Base-by-base conservation (phyloP, 2,329 filamentous ascomycete genomes). In the Seiridium cupressi region DNA sequence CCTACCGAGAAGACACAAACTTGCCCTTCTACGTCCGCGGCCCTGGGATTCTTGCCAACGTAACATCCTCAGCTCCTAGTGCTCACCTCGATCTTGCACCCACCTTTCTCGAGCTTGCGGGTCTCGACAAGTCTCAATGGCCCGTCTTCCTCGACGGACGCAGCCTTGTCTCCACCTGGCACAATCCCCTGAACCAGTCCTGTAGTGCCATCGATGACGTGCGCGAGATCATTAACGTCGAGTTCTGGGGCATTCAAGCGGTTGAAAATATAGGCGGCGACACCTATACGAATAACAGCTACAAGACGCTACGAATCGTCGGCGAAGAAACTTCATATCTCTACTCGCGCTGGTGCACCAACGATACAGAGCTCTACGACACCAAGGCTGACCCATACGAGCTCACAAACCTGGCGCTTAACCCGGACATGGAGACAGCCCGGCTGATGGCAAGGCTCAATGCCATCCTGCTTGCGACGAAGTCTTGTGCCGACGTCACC, bases 301-400 rank as follows among this genome's bases (percentile, higher is more conserved):
- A 88, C 76, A 88, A 89, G 71, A 81, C 78, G 0, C 65, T 88
- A 31, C 79, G 85, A 18, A 71, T 89, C 5, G 75, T 85, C 4
- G 74, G 79, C 0, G 68, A 79, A 2, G 71, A 74, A 4, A 89
- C 89, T 66, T 84, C 82, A 65, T 69, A 89, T 4, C 85, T 86
- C 63, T 91, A 91, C 66, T 81, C 85, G 0, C 85, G 89, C 0
- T 91, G 88, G 87, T 91, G 89, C 67, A 89, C 75, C n/a, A 85
- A 85, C 57, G 87, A 89, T 66, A 82, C 85, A 58, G 87, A 91
- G 69, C 78, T 89, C 2, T 91, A 90, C 68, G 81, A 90, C 63
- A 67, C 88, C 44, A 81, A 53, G 18, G 64, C 62, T 31, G 68
- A 70, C 55, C 68, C 65, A 3, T 68, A 64, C 55, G 67, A 72